phyloP scores from a whole-genome alignment of 768 basidiomycete genomes.

The Termitomyces sp. region DNA sequence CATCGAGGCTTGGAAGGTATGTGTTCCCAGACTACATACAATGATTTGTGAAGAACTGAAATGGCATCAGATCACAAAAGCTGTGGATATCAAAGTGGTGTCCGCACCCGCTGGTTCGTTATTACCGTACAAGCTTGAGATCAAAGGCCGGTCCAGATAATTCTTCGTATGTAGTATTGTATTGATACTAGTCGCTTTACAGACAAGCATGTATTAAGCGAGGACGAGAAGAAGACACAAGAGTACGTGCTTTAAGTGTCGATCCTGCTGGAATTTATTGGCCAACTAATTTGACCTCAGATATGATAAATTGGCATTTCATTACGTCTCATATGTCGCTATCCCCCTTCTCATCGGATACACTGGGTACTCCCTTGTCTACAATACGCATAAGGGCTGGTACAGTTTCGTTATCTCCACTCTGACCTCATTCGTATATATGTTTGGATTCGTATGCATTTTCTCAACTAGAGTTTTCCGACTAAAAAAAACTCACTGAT shows the following conservation, averaged over 20 bases:
- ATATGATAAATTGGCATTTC: constrained; percentile 91
- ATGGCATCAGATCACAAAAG: constrained; percentile 67
- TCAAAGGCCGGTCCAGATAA: constrained; percentile 55
- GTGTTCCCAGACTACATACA: constrained; percentile 11
- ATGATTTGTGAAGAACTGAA: background rate
- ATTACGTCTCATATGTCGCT: constrained; percentile 87
- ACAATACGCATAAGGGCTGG: constrained; percentile 88
- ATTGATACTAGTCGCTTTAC: constrained; percentile 12
- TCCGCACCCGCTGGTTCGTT: constrained; percentile 55
- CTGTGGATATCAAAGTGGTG: constrained; percentile 78
- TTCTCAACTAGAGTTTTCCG: background rate
- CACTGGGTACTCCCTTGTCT: constrained; percentile 74
- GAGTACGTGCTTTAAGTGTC: constrained; percentile 47
- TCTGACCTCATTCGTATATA: constrained; percentile 87
- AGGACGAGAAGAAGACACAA: constrained; percentile 97
- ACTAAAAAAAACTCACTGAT: background rate
- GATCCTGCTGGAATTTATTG: background rate
- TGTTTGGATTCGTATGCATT: constrained; percentile 95
- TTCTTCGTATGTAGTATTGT: constrained; percentile 4
- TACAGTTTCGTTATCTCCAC: constrained; percentile 95
- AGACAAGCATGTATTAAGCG: constrained; percentile 95
- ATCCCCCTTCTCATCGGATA: constrained; percentile 77
- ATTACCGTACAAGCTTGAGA: constrained; percentile 74
- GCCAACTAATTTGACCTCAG: constrained; percentile 29
- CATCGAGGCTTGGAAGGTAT: constrained; percentile 93